phyloP scores from a whole-genome alignment of 169 alveolate species.

The Hepatocystis sp. region DNA sequence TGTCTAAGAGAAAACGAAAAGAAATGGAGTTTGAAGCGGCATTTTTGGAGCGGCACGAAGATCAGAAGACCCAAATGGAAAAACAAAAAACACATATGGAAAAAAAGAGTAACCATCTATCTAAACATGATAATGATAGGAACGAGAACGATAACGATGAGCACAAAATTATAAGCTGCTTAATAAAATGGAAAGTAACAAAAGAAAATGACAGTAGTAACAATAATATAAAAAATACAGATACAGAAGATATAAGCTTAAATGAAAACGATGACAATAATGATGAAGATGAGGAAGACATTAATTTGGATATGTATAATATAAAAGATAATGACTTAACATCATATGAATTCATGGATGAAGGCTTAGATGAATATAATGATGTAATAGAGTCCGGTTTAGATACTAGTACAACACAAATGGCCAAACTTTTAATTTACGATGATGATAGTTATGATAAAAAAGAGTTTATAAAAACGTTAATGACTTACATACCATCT shows the following conservation, averaged over 20 bases:
- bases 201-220: background rate
- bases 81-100: background rate
- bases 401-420: background rate
- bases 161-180: background rate
- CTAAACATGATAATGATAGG: background rate
- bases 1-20: conserved; percentile 68
- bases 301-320: conserved; percentile 6
- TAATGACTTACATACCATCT: conserved; percentile 19
- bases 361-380: conserved; percentile 25
- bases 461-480: conserved; percentile 35
- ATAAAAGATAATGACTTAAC: conserved; percentile 15
- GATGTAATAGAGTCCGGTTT: conserved; percentile 3
- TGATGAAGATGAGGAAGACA: background rate
- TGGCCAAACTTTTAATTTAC: conserved; percentile 56
- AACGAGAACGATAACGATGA: background rate
- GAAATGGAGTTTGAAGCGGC: conserved; percentile 26
- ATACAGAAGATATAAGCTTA: background rate
- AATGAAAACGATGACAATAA: background rate
- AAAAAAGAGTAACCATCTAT: background rate
- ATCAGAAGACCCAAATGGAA: background rate
- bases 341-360: conserved; percentile 48
- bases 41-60: conserved; percentile 30
- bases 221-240: background rate
- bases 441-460: conserved; percentile 74
- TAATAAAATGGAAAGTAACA: no score